Base-by-base conservation (phyloP, 148 eudicot species). In the Chenopodium album region DNA sequence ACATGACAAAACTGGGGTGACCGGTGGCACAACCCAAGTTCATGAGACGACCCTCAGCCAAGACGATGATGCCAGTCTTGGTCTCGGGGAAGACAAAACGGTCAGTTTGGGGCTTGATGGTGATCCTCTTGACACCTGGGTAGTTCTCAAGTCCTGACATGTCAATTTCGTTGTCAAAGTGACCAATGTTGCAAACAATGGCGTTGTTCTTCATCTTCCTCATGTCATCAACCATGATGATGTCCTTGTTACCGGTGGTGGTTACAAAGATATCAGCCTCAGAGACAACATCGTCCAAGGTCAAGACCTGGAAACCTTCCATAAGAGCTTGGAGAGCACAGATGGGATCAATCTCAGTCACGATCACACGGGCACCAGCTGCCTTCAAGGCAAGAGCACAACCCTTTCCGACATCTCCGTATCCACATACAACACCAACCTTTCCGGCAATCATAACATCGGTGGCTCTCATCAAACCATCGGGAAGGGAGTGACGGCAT, bases 171-270 rank as follows among this genome's bases (percentile, higher is more conserved):
- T 95, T 95, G 91, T 95, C 99, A 72, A 95, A 94, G 89, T 95
- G 99, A 65, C 99, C 99, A 34, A 95, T 95, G 97, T 95, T 95
- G 92, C 98, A 95, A 48, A 95, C 99, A 41, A 95, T 94, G 80
- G 98, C 99, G 32, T 95, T 95, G 97, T 95, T 95, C 92, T 95
- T 95, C 99, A 95, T 95, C 89, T 92, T 92, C 85, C 54, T 90
- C 99, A 95, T 94, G 93, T 95, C 88, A 87, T 86, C 84, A n/a
- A 95, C 89, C 98, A 94, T 95, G 86, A 95, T 95, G 86, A 95
- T 92, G 91, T 95, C 98, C 92, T 95, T 95, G 97, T 95, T 95
- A 75, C 99, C 99, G 7, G 98, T 94, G 87, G 97, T 94, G 89
- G 97, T 93, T 67, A 93, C 97, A 64, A 94, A 93, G 88, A 94